phyloP scores from a whole-genome alignment of 2,329 filamentous ascomycete genomes.

The Alternaria postmessia region DNA sequence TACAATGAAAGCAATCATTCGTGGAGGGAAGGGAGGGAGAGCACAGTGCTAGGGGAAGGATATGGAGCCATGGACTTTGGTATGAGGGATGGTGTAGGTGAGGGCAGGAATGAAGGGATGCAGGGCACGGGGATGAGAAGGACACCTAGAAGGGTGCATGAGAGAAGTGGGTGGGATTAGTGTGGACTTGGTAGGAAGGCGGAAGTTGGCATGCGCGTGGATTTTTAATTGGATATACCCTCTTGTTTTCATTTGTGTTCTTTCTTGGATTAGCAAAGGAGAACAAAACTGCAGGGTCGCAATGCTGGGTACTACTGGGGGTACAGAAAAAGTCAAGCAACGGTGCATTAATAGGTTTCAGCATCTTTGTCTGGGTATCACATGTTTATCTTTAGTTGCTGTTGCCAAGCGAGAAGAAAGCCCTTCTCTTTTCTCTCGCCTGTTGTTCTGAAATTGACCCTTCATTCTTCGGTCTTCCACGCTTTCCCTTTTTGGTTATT shows the following conservation, averaged over 20 bases:
- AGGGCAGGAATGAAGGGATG: neutral
- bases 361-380: neutral
- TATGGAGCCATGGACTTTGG: neutral
- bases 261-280: neutral
- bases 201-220: neutral
- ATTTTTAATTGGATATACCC: neutral
- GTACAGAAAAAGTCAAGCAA: neutral
- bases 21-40: slow-evolving; percentile 13
- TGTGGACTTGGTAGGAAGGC: neutral
- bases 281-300: neutral
- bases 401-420: slow-evolving; percentile 41
- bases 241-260: neutral
- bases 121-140: slow-evolving; percentile 1
- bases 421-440: slow-evolving; percentile 41
- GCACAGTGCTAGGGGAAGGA: slow-evolving; percentile 13
- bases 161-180: slow-evolving; percentile 17
- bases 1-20: slow-evolving; percentile 18
- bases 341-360: neutral
- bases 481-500: slow-evolving; percentile 39
- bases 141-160: slow-evolving; percentile 16
- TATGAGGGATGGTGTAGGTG: neutral
- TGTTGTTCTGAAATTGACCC: slow-evolving; percentile 28
- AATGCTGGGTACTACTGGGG: neutral
- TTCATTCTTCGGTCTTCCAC: slow-evolving; percentile 40
- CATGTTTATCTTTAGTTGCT: neutral